A percentile compares a stretch with the other conserved stretches of the same genome.
phyloP scores from a whole-genome alignment of 108 stramenopile genomes.

The Cyclotella choctawhatcheeana region DNA sequence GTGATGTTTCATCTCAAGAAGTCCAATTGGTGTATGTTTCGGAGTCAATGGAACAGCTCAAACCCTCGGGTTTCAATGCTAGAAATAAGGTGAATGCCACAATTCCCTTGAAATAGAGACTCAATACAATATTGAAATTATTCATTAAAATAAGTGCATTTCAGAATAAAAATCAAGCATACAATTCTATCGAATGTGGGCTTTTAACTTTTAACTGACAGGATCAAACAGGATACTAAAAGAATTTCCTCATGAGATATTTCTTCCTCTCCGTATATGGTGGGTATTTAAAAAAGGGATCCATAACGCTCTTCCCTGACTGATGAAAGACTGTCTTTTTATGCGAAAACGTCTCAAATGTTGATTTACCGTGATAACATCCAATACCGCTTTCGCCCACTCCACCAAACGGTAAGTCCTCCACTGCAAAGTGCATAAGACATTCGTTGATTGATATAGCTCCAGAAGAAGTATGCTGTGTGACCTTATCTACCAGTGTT shows the following conservation, averaged over 20 bases:
- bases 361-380: slow-evolving; percentile 63
- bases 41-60: too few relatives aligned
- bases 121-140: too few relatives aligned
- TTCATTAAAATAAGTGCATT: too few relatives aligned
- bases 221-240: too few relatives aligned
- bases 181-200: too few relatives aligned
- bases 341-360: slow-evolving; percentile 87
- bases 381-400: slow-evolving; percentile 80
- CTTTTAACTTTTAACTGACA: too few relatives aligned
- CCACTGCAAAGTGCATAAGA: slow-evolving; percentile 55
- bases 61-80: too few relatives aligned
- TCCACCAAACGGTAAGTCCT: slow-evolving; percentile 79
- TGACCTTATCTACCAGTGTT: slow-evolving; percentile 14
- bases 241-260: slow-evolving; percentile 4
- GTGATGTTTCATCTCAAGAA: too few relatives aligned
- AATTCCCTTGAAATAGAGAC: too few relatives aligned
- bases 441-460: slow-evolving; percentile 71
- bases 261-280: slow-evolving; percentile 2
- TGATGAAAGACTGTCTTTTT: neutral
- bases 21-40: too few relatives aligned
- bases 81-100: too few relatives aligned
- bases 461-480: slow-evolving; percentile 60
- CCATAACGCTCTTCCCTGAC: neutral
- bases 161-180: too few relatives aligned
- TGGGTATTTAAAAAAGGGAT: slow-evolving; percentile 2